phyloP scores from a whole-genome alignment of 768 basidiomycete species.

The Amanita pseudoporphyria region DNA sequence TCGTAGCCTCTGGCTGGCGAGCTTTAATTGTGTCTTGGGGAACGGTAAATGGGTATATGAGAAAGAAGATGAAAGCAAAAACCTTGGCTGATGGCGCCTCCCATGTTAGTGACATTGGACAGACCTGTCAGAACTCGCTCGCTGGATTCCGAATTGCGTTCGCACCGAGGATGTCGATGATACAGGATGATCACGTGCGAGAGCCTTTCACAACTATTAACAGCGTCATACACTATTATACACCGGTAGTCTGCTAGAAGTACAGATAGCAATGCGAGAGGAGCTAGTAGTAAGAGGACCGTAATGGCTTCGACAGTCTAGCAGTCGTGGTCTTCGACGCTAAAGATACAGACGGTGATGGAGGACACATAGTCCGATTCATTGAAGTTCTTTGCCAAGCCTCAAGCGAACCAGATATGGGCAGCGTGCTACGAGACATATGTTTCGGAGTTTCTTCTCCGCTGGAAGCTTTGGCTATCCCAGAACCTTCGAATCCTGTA shows the following conservation, averaged over 20 bases:
- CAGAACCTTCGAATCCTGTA: not conserved
- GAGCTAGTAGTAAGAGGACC: slow-evolving; percentile 8
- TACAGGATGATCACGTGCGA: too few species aligned
- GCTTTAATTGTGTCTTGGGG: slow-evolving; percentile 50
- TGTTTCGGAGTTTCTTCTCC: not conserved
- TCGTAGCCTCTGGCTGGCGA: slow-evolving; percentile 54
- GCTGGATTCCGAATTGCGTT: not conserved
- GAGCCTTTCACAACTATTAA: too few species aligned
- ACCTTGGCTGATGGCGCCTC: slow-evolving; percentile 30
- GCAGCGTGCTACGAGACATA: not conserved
- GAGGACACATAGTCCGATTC: not conserved
- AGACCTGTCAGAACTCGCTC: not conserved
- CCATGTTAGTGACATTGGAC: slow-evolving; percentile 19
- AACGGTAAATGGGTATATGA: slow-evolving; percentile 5
- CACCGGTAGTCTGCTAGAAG: too few species aligned
- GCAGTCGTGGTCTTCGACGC: slow-evolving; percentile 1
- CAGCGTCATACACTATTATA: too few species aligned
- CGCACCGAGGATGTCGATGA: too few species aligned
- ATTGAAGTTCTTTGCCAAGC: not conserved
- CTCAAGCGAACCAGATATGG: not conserved
- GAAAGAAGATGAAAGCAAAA: not conserved
- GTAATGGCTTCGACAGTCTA: slow-evolving; percentile 14
- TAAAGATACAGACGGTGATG: not conserved
- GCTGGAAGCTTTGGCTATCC: not conserved
- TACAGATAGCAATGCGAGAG: too few species aligned